phyloP scores from a whole-genome alignment of 75 land plant genomes.

The Selaginella moellendorffii region DNA sequence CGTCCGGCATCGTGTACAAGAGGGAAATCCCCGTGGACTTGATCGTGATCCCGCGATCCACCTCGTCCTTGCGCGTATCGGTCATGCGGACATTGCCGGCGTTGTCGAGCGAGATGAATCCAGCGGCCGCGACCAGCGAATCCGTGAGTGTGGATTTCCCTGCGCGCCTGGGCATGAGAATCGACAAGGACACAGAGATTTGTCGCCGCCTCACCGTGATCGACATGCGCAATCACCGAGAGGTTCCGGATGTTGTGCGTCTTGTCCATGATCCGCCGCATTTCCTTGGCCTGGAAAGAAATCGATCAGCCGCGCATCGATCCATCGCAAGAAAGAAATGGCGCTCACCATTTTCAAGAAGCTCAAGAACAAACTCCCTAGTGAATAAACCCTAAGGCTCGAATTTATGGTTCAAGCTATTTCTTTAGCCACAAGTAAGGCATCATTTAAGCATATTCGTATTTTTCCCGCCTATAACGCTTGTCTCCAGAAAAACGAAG shows the following conservation, averaged over 20 bases:
- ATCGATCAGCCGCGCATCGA: too few relatives aligned
- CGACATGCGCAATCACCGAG: constrained; percentile 48
- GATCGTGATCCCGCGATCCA: constrained; percentile 16
- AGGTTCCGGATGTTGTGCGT: constrained; percentile 42
- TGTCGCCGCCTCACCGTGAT: constrained; percentile 36
- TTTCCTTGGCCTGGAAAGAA: constrained; percentile 18
- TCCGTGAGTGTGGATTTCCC: constrained; percentile 5
- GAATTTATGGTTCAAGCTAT: too few relatives aligned
- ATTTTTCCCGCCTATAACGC: too few relatives aligned
- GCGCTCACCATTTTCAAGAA: too few relatives aligned
- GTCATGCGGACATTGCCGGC: constrained; percentile 4
- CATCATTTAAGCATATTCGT: too few relatives aligned
- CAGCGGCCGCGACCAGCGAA: constrained; percentile 6
- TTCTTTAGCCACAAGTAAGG: too few relatives aligned
- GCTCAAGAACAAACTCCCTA: too few relatives aligned
- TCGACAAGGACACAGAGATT: neutral
- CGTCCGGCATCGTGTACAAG: constrained; percentile 58
- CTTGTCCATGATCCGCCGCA: constrained; percentile 32
- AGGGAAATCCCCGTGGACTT: constrained; percentile 77
- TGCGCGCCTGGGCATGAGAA: neutral
- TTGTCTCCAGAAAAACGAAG: too few relatives aligned
- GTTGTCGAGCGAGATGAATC: neutral
- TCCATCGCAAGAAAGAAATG: too few relatives aligned
- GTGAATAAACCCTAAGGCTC: too few relatives aligned
- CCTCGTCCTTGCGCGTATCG: neutral